Conservation (phyloP, 345 rosid genomes). For the Kernera saxatilis region DNA sequence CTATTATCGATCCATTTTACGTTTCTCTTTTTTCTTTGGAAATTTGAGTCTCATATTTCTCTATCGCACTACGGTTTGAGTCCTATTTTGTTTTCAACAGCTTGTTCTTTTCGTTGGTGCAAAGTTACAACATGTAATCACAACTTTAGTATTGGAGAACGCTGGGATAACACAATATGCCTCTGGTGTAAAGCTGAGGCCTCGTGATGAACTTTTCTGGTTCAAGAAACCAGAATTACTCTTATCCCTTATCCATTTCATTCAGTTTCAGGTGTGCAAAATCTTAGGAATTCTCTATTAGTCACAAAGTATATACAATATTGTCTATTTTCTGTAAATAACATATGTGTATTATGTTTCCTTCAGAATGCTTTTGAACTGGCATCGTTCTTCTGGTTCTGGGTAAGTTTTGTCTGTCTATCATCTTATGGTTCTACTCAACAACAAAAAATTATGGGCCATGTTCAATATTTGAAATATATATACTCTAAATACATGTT, state of each 20-base stretch:
- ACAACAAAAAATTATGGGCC: too few species aligned
- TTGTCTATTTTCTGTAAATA: background rate
- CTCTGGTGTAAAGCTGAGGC: constrained; percentile 50
- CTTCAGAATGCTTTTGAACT: constrained; percentile 89
- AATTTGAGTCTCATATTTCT: background rate
- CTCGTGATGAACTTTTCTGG: constrained; percentile 97
- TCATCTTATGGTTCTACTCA: background rate
- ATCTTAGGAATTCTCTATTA: background rate
- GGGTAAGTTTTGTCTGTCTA: constrained; percentile 44
- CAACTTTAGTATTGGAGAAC: constrained; percentile 74
- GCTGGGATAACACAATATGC: constrained; percentile 51
- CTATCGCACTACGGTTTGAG: background rate
- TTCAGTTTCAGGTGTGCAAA: constrained; percentile 74
- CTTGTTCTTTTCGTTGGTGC: constrained; percentile 69
- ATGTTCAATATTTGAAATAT: too few species aligned
- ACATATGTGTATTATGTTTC: constrained; percentile 12
- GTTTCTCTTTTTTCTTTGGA: background rate
- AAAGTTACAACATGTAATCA: constrained; percentile 86
- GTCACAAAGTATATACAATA: background rate
- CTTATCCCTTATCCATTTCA: constrained; percentile 76
- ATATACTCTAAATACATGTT: too few species aligned
- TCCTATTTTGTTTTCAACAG: background rate
- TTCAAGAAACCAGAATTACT: constrained; percentile 82
- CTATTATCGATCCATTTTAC: background rate
- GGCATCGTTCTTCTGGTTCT: constrained; percentile 96